Evolutionary conservation across 169 alveolate genomes (phyloP), one percentile per base, ranked within the genome.

Genomic region (Sarcocystis neurona): DNA sequence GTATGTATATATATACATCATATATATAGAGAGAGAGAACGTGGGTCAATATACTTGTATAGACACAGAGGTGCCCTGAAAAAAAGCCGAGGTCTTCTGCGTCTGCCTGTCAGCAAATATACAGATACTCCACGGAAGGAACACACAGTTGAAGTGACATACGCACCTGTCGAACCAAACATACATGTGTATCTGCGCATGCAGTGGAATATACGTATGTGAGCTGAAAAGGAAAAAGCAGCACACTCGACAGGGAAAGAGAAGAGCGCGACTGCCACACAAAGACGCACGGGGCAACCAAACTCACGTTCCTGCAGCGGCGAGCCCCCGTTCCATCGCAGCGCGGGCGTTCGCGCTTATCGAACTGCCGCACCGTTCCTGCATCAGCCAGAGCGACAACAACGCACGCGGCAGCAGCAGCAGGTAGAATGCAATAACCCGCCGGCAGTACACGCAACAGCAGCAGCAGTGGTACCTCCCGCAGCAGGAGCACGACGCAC

Each of bases 331-430:
- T 23, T 43, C 30, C 44, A 32, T 32, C 41, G 85, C 85, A 77
- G 41, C 32, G 6, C 44, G 43, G 85, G 12, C 23, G 85, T 0
- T 15, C 85, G 60, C 85, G 60, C n/a, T 30, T 43, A 39, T 77
- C 85, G n/a, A 30, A 77, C 44, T 77, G 85, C n/a, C 85, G 34
- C 15, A 77, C 68, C 41, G 85, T 77, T 20, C 85, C 85, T 77
- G 85, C 1, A n/a, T n/a, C n/a, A n/a, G n/a, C n/a, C n/a, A n/a
- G n/a, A n/a, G n/a, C n/a, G n/a, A n/a, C n/a, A n/a, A n/a, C n/a
- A n/a, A n/a, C n/a, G n/a, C n/a, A n/a, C n/a, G n/a, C n/a, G n/a
- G n/a, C n/a, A n/a, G n/a, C n/a, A n/a, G n/a, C n/a, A n/a, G n/a
- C n/a, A n/a, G n/a, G n/a, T n/a, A n/a, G n/a, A n/a, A n/a, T n/a